Conservation (phyloP, 2,329 filamentous ascomycete species). For the Neurospora sp. region DNA sequence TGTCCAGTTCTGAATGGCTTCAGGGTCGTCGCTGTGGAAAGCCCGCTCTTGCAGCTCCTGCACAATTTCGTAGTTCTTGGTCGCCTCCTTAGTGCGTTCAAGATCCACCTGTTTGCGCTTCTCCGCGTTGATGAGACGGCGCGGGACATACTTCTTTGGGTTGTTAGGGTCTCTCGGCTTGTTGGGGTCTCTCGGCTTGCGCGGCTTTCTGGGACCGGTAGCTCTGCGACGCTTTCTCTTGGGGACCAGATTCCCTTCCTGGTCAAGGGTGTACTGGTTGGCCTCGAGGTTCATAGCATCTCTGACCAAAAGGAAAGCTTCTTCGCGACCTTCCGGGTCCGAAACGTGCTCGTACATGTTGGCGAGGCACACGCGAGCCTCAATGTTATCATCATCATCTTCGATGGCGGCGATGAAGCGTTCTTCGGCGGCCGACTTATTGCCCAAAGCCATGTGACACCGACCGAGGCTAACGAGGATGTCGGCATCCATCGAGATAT, state of each 20-base stretch:
- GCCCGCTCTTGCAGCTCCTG: slow-evolving; percentile 26
- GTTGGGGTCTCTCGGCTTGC: slow-evolving; percentile 10
- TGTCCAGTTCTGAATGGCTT: slow-evolving; percentile 45
- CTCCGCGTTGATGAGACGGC: slow-evolving; percentile 34
- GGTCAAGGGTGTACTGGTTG: slow-evolving; percentile 9
- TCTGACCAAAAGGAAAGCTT: slow-evolving; percentile 66
- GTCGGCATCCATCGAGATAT: slow-evolving; percentile 31
- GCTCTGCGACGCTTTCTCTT: slow-evolving; percentile 5
- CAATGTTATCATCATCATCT: slow-evolving; percentile 59
- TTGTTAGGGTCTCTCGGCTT: slow-evolving; percentile 17
- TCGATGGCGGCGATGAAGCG: slow-evolving; percentile 68
- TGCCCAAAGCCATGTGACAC: slow-evolving; percentile 57
- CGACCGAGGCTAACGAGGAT: slow-evolving; percentile 47
- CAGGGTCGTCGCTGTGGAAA: slow-evolving; percentile 22
- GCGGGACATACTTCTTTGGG: slow-evolving; percentile 31
- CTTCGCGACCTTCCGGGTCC: slow-evolving; percentile 46
- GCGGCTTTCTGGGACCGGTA: slow-evolving; percentile 11
- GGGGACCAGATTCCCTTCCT: not conserved
- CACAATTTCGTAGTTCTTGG: slow-evolving; percentile 32
- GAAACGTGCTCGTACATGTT: slow-evolving; percentile 73
- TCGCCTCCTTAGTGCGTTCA: slow-evolving; percentile 21
- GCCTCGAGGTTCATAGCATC: slow-evolving; percentile 61
- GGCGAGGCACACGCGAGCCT: slow-evolving; percentile 69
- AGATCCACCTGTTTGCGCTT: slow-evolving; percentile 35
- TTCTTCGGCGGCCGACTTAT: slow-evolving; percentile 61